Percentiles rank a stretch among this genome's conserved stretches.
These are phyloP conservation scores for Kwoniella europaea DNA, from an alignment of 768 basidiomycete genomes.

Conservation along the genomic window DNA sequence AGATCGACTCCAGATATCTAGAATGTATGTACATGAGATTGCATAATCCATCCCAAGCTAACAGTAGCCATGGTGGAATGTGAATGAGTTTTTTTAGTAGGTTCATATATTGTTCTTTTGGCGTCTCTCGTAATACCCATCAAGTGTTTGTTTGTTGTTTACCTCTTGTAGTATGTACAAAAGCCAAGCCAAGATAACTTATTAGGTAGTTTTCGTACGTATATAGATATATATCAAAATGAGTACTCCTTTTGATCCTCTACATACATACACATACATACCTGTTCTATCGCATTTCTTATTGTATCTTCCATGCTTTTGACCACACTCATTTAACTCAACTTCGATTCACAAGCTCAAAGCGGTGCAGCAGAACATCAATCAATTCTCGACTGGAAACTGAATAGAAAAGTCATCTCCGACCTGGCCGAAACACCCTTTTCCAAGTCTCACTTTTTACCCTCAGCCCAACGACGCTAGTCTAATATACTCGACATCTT, in stretches of 20 bases:
- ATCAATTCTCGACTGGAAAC: not conserved
- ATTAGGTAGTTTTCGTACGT: not conserved
- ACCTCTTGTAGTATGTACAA: not conserved
- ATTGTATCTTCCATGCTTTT: not conserved
- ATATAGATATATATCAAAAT: not conserved
- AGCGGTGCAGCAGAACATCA: not conserved
- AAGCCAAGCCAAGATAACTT: not conserved
- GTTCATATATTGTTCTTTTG: too few species aligned
- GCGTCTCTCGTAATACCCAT: too few species aligned
- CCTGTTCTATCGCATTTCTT: not conserved
- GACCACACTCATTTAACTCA: not conserved
- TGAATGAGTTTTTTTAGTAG: too few species aligned
- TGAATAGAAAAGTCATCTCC: not conserved
- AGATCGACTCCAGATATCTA: not conserved
- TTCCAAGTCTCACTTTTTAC: not conserved
- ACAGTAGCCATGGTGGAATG: too few species aligned
- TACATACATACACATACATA: not conserved
- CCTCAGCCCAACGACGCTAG: not conserved
- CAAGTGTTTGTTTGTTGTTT: not conserved
- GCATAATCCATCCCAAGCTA: not conserved
- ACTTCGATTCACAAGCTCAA: not conserved
- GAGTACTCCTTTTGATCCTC: not conserved
- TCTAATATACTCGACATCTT: not conserved
- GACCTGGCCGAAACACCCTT: not conserved
- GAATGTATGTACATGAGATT: not conserved